Conservation (phyloP, 306 rosid species). For the Vigna reflexopilosa region DNA sequence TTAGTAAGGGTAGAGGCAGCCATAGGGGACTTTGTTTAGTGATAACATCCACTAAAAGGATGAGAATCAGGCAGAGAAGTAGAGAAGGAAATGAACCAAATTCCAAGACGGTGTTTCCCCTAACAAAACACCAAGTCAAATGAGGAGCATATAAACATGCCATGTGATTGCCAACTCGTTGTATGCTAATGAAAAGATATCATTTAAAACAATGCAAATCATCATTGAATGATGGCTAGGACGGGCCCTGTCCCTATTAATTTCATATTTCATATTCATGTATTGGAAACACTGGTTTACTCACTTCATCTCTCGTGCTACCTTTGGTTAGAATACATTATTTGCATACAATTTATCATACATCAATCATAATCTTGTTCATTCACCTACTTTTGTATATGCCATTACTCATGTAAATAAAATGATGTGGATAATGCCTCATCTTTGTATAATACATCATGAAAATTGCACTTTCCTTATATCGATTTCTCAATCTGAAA, state of each 20-base stretch:
- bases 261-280: constrained; percentile 41
- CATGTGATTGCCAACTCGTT: constrained; percentile 82
- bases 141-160: constrained; percentile 62
- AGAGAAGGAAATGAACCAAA: constrained; percentile 44
- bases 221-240: constrained; percentile 38
- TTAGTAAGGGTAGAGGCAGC: background rate
- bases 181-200: constrained; percentile 44
- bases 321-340: constrained; percentile 9
- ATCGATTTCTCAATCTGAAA: constrained; percentile 10
- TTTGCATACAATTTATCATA: constrained; percentile 32
- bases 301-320: background rate
- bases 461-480: background rate
- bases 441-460: background rate
- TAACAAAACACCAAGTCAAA: constrained; percentile 58
- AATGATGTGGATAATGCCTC: background rate
- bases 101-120: constrained; percentile 63
- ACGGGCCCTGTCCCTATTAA: constrained; percentile 46
- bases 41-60: constrained; percentile 1
- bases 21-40: background rate
- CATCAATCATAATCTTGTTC: background rate
- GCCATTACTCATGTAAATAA: background rate
- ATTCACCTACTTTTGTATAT: background rate
- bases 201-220: constrained; percentile 39
- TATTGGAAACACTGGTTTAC: constrained; percentile 33
- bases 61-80: constrained; percentile 33